Evolutionary conservation across 1,284 basidiomycete genomes (phyloP).

Genomic region (Wolfiporia cocos): DNA sequence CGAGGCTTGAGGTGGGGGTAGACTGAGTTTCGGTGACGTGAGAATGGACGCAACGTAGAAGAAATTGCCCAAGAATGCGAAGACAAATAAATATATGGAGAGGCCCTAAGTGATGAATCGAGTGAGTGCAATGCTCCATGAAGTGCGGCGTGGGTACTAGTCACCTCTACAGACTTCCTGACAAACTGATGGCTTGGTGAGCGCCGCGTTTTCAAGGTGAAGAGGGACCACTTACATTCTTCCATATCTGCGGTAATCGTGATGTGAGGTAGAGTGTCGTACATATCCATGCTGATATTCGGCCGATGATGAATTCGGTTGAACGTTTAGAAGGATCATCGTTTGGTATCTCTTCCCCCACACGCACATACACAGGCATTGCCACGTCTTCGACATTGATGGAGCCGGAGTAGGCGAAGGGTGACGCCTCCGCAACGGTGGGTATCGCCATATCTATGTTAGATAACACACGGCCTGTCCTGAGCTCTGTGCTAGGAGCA

Average conservation of each 20-base stretch:
- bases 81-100: conserved; percentile 88
- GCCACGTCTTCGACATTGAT: conserved; percentile 1
- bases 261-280: conserved; percentile 89
- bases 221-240: conserved; percentile 73
- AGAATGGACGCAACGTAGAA: conserved; percentile 88
- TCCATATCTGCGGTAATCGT: conserved; percentile 93
- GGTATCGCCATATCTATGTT: conserved; percentile 12
- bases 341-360: too few relatives aligned
- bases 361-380: background rate
- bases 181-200: conserved; percentile 51
- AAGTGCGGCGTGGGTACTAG: background rate
- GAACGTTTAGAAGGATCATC: conserved; percentile 24
- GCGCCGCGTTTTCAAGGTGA: background rate
- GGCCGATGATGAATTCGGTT: conserved; percentile 67
- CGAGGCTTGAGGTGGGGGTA: conserved; percentile 48
- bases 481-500: conserved; percentile 13
- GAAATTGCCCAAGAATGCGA: conserved; percentile 86
- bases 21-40: conserved; percentile 48
- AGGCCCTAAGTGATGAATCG: conserved; percentile 50
- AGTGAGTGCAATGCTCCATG: background rate
- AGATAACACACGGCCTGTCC: conserved; percentile 27
- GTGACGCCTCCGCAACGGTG: background rate
- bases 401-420: background rate
- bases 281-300: conserved; percentile 89
- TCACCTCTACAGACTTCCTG: conserved; percentile 85